Percentiles rank a stretch among this genome's conserved stretches.
These are phyloP conservation scores for Trichoderma koningiopsis DNA, from an alignment of 2,329 filamentous ascomycete species.

Conservation along the genomic window DNA sequence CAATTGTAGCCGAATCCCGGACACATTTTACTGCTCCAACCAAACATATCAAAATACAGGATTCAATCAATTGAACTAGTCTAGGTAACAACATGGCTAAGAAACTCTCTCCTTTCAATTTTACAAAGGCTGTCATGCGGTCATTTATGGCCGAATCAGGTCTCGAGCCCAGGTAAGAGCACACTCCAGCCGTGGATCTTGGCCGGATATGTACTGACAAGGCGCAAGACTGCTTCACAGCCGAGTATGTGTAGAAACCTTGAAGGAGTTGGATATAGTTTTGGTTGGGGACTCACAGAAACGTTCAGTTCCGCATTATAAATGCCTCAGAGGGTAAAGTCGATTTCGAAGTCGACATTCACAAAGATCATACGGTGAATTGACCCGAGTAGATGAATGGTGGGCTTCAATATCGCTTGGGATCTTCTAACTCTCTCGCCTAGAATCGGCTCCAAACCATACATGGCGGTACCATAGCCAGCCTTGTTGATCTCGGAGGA, in stretches of 20 bases:
- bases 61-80: not conserved
- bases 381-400: no score
- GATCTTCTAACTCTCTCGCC: not conserved
- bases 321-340: slow-evolving; percentile 67
- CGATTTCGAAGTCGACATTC: slow-evolving; percentile 74
- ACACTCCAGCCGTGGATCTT: not conserved
- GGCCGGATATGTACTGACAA: not conserved
- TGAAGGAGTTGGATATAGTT: not conserved
- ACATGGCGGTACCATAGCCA: slow-evolving; percentile 78
- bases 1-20: not conserved
- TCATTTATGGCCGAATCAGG: slow-evolving; percentile 86
- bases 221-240: slow-evolving; percentile 35
- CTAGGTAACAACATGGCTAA: slow-evolving; percentile 36
- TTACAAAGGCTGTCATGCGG: slow-evolving; percentile 57
- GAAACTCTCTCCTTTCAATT: slow-evolving; percentile 39
- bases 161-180: slow-evolving; percentile 77
- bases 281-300: not conserved
- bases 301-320: slow-evolving; percentile 64
- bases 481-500: slow-evolving; percentile 69
- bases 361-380: slow-evolving; percentile 72
- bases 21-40: not conserved
- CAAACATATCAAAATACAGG: not conserved
- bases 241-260: slow-evolving; percentile 17
- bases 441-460: slow-evolving; percentile 77
- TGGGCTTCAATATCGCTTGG: not conserved